Evolutionary conservation across 768 basidiomycete genomes (phyloP).

Genomic region (Phaeotremella skinneri): DNA sequence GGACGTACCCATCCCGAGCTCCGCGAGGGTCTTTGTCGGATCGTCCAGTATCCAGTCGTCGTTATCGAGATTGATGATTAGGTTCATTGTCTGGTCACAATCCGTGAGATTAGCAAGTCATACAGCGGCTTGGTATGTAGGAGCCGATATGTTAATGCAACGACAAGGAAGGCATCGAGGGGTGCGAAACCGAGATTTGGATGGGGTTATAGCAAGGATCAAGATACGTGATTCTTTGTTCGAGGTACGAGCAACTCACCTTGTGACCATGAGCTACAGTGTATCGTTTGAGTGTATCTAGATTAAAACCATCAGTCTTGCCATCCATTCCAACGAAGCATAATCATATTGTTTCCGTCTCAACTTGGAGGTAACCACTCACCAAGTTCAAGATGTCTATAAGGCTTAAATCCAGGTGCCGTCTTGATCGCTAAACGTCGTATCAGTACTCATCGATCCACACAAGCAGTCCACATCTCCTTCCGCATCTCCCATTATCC

Average conservation of each 20-base stretch:
- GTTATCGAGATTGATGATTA: slow-evolving; percentile 95
- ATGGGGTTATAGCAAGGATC: not conserved
- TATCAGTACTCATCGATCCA: slow-evolving; percentile 2
- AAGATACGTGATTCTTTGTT: not conserved
- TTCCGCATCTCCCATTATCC: not conserved
- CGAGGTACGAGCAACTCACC: slow-evolving; percentile 54
- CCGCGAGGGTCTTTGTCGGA: slow-evolving; percentile 63
- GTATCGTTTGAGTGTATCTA: slow-evolving; percentile 93
- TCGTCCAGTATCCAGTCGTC: slow-evolving; percentile 82
- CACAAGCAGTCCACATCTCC: not conserved
- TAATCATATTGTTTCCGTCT: too few relatives aligned
- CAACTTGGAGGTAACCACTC: slow-evolving; percentile 29
- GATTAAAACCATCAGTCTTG: not conserved
- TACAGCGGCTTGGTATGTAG: not conserved
- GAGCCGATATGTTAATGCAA: not conserved
- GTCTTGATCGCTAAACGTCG: slow-evolving; percentile 63
- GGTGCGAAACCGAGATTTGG: not conserved
- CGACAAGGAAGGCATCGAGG: not conserved
- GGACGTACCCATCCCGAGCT: slow-evolving; percentile 70
- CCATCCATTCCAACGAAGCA: too few relatives aligned
- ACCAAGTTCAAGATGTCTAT: slow-evolving; percentile 71
- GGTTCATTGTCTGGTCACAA: slow-evolving; percentile 90
- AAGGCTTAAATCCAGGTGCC: slow-evolving; percentile 83
- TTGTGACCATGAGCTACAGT: slow-evolving; percentile 93
- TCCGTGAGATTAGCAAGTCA: not conserved